Percentiles rank a stretch among this genome's conserved stretches.
phyloP scores from a whole-genome alignment of 352 stramenopile genomes.

The Halophytophthora batemanensis region DNA sequence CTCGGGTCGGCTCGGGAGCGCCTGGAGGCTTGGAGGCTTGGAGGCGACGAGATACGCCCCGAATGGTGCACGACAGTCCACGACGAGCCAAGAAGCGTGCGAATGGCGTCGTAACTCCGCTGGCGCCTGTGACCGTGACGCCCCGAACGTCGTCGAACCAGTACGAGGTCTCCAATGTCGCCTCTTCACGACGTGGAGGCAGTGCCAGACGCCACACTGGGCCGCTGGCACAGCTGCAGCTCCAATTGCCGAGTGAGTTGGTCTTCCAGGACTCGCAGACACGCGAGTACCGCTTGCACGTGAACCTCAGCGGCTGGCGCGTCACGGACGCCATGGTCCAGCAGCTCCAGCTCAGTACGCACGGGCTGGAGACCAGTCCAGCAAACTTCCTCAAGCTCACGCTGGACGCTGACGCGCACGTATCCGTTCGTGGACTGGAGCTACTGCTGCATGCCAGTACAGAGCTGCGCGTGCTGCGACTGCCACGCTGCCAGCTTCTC shows the following conservation, averaged over 20 bases:
- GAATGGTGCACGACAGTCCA: constrained; percentile 22
- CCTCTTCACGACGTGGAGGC: constrained; percentile 8
- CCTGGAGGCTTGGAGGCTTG: too few species aligned
- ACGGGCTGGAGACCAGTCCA: constrained; percentile 4
- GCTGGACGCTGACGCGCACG: constrained; percentile 18
- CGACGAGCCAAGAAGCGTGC: constrained; percentile 25
- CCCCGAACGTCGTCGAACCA: constrained; percentile 20
- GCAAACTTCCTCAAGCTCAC: constrained; percentile 20
- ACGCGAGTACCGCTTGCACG: constrained; percentile 33
- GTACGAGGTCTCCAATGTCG: constrained; percentile 4
- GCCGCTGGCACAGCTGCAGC: constrained; percentile 27
- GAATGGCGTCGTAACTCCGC: constrained; percentile 3
- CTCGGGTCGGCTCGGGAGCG: too few species aligned
- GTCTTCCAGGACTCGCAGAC: constrained; percentile 32
- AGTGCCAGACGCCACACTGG: constrained; percentile 17
- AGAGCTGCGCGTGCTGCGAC: constrained; percentile 16
- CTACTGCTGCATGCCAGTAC: constrained; percentile 12
- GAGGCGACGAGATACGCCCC: too few species aligned
- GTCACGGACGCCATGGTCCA: constrained; percentile 33
- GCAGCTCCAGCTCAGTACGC: constrained; percentile 19
- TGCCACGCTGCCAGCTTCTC: constrained; percentile 23
- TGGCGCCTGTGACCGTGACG: constrained; percentile 10
- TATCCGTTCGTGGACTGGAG: constrained; percentile 20
- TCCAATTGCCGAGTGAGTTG: constrained; percentile 36
- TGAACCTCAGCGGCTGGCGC: constrained; percentile 56